These are phyloP conservation scores for Rhizopogon vesiculosus DNA, from an alignment of 768 basidiomycete genomes.

Conservation along the genomic window DNA sequence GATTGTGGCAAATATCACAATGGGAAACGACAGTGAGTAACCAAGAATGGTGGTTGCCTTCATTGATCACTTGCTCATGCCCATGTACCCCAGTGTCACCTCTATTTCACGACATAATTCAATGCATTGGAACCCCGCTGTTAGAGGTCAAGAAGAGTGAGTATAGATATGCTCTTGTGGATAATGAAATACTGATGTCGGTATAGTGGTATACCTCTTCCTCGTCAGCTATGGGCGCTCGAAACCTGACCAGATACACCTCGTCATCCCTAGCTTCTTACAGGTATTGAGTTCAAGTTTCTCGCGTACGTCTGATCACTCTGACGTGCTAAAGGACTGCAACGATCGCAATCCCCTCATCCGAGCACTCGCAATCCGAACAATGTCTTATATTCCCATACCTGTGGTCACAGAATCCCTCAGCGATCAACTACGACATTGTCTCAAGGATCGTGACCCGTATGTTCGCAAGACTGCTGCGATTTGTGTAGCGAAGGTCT, in stretches of 20 bases:
- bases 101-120: conserved; percentile 91
- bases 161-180: conserved; percentile 23
- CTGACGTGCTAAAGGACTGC: conserved; percentile 64
- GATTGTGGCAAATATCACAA: conserved; percentile 98
- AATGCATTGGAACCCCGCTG: conserved; percentile 90
- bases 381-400: conserved; percentile 98
- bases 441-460: conserved; percentile 90
- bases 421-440: conserved; percentile 86
- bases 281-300: conserved; percentile 43
- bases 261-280: conserved; percentile 87
- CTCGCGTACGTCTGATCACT: neutral
- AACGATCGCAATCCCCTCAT: conserved; percentile 95
- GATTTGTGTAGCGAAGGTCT: conserved; percentile 95
- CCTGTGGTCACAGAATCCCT: conserved; percentile 83
- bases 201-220: conserved; percentile 93
- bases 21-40: conserved; percentile 96
- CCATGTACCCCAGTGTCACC: conserved; percentile 68
- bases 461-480: conserved; percentile 99
- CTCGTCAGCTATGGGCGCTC: conserved; percentile 94
- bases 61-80: conserved; percentile 11
- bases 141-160: conserved; percentile 99
- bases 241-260: conserved; percentile 89
- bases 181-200: neutral
- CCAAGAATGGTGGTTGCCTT: neutral
- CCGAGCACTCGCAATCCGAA: conserved; percentile 93